Conservation (phyloP, 2,329 filamentous ascomycete genomes). For the Bipolaris zeicola region DNA sequence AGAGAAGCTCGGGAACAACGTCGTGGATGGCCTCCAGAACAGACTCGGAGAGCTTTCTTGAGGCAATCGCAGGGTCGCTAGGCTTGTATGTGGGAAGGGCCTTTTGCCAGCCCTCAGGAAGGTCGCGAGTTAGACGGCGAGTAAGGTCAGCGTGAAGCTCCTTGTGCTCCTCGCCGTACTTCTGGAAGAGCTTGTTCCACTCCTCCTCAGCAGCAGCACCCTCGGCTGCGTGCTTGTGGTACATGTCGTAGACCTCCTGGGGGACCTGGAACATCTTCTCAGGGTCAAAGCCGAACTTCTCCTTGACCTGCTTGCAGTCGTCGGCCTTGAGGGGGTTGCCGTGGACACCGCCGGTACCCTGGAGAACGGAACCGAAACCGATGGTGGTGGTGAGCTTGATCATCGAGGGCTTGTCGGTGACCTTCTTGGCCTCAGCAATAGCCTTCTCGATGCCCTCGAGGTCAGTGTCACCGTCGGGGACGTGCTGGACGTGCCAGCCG, state of each 20-base stretch:
- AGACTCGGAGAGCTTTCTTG: conserved; percentile 94
- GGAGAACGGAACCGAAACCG: conserved; percentile 89
- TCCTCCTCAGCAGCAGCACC: conserved; percentile 89
- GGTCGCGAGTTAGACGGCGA: conserved; percentile 79
- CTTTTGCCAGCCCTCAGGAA: conserved; percentile 97
- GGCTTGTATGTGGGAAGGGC: conserved; percentile 88
- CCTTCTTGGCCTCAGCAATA: conserved; percentile 80
- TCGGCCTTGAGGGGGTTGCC: conserved; percentile 94
- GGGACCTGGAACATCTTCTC: conserved; percentile 91
- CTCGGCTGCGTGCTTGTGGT: conserved; percentile 81
- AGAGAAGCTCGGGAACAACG: conserved; percentile 85
- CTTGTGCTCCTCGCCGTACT: conserved; percentile 80
- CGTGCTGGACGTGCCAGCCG: conserved; percentile 89
- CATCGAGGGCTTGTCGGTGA: conserved; percentile 94
- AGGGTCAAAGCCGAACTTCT: conserved; percentile 94
- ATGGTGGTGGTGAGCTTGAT: conserved; percentile 98
- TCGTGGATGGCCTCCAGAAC: conserved; percentile 87
- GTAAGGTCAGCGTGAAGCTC: conserved; percentile 78
- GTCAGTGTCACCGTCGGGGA: conserved; percentile 88
- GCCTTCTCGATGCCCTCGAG: conserved; percentile 86
- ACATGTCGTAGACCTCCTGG: conserved; percentile 91
- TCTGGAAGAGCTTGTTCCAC: conserved; percentile 92
- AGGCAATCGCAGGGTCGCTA: conserved; percentile 81
- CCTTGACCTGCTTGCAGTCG: conserved; percentile 91
- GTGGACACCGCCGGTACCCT: conserved; percentile 95